Conservation (phyloP, 1,284 basidiomycete species). For the Dichomitus squalens region DNA sequence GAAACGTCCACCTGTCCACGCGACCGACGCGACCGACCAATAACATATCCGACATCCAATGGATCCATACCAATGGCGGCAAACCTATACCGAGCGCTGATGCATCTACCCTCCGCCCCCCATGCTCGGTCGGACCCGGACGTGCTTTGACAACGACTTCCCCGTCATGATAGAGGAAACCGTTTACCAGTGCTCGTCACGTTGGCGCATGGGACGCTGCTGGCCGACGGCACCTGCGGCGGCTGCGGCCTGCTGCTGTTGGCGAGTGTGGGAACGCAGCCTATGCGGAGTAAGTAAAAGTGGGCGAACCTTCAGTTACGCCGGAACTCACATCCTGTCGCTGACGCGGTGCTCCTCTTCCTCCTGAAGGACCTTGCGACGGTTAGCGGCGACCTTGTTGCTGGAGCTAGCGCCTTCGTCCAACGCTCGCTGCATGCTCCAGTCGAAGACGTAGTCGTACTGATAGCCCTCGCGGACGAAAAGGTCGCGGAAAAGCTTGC, state of each 20-base stretch:
- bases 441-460: conserved; percentile 98
- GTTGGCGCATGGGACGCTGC: conserved; percentile 59
- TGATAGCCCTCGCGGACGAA: conserved; percentile 97
- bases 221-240: conserved; percentile 56
- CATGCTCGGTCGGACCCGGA: conserved; percentile 63
- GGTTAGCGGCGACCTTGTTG: conserved; percentile 60
- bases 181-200: conserved; percentile 77
- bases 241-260: conserved; percentile 67
- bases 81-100: conserved; percentile 49
- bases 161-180: conserved; percentile 18
- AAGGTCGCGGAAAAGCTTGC: conserved; percentile 97
- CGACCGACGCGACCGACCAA: conserved; percentile 28
- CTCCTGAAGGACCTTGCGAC: conserved; percentile 78
- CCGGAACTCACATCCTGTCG: conserved; percentile 71
- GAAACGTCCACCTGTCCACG: conserved; percentile 19
- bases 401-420: conserved; percentile 63
- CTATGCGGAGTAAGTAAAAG: conserved; percentile 40
- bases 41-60: conserved; percentile 33
- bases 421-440: conserved; percentile 85
- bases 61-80: conserved; percentile 38
- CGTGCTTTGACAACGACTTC: conserved; percentile 37
- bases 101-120: conserved; percentile 62
- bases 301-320: conserved; percentile 28
- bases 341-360: conserved; percentile 76
- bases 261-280: conserved; percentile 84